phyloP scores from a whole-genome alignment of 2,329 filamentous ascomycete species.

The Ustulina deusta region DNA sequence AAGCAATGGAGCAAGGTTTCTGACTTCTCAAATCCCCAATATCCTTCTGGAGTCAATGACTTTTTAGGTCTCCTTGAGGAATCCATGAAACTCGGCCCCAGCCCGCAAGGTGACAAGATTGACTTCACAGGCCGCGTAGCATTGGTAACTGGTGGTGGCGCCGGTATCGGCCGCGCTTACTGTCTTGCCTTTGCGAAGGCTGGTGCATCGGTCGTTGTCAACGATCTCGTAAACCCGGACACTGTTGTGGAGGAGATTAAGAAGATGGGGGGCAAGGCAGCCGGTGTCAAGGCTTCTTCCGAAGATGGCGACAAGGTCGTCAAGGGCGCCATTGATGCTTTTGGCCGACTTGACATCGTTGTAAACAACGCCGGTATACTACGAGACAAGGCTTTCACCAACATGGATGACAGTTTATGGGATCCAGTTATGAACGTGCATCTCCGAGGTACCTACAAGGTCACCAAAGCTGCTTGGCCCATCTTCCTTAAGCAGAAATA shows the following conservation, averaged over 20 bases:
- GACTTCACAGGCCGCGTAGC: constrained; percentile 88
- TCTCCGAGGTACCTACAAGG: constrained; percentile 93
- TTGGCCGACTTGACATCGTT: constrained; percentile 92
- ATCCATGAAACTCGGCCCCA: constrained; percentile 80
- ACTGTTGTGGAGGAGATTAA: constrained; percentile 92
- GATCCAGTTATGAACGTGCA: constrained; percentile 93
- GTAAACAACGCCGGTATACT: constrained; percentile 99
- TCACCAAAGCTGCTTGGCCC: constrained; percentile 97
- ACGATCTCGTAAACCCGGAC: constrained; percentile 94
- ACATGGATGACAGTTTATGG: constrained; percentile 97
- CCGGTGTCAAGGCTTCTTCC: constrained; percentile 91
- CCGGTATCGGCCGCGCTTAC: constrained; percentile 92
- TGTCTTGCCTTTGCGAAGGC: constrained; percentile 87
- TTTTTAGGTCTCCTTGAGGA: constrained; percentile 88
- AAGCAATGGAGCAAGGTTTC: constrained; percentile 90
- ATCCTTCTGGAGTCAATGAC: constrained; percentile 87
- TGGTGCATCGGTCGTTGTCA: constrained; percentile 89
- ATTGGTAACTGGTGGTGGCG: constrained; percentile 87
- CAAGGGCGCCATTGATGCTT: constrained; percentile 92
- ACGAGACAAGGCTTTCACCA: constrained; percentile 95
- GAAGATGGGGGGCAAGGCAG: constrained; percentile 87
- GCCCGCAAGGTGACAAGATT: constrained; percentile 77
- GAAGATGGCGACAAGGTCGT: constrained; percentile 93
- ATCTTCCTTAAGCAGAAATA: constrained; percentile 99
- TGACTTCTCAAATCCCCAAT: constrained; percentile 85